Conservation (phyloP, 495 filamentous ascomycete genomes). For the Penicillium atrosanguineum region DNA sequence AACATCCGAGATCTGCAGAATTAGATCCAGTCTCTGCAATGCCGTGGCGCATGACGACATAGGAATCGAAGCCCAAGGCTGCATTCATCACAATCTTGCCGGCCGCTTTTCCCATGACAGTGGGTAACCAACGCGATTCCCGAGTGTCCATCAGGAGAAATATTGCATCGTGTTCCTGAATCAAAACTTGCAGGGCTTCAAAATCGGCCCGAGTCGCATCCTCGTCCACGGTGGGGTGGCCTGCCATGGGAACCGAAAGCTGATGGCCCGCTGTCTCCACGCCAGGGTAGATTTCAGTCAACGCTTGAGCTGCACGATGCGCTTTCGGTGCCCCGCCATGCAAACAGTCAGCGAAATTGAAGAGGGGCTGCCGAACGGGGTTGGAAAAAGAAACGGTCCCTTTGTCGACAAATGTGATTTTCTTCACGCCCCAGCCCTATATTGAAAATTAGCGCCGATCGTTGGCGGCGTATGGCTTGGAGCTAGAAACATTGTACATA, state of each 20-base stretch:
- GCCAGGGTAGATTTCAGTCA: constrained; percentile 87
- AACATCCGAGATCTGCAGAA: constrained; percentile 74
- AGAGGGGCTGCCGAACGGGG: constrained; percentile 91
- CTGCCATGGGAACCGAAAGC: constrained; percentile 90
- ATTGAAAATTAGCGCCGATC: not conserved
- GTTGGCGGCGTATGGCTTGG: not conserved
- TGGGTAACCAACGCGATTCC: constrained; percentile 95
- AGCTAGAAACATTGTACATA: constrained; percentile 20
- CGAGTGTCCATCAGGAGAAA: constrained; percentile 96
- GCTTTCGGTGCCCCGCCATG: constrained; percentile 85
- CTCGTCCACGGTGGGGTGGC: constrained; percentile 78
- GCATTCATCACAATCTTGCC: constrained; percentile 96
- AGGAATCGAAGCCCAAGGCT: constrained; percentile 93
- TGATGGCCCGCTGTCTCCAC: constrained; percentile 75
- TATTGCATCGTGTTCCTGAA: constrained; percentile 86
- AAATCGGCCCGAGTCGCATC: constrained; percentile 67
- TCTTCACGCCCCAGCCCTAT: constrained; percentile 90
- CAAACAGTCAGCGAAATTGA: constrained; percentile 84
- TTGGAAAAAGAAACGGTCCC: constrained; percentile 97
- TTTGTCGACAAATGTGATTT: constrained; percentile 95
- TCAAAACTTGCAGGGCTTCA: constrained; percentile 65
- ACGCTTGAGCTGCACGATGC: constrained; percentile 70
- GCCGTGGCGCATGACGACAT: constrained; percentile 95
- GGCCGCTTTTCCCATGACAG: constrained; percentile 89
- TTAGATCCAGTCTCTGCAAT: constrained; percentile 40